phyloP scores from a whole-genome alignment of 371 early-diverging fungal genomes.

The Actinomucor elegans region DNA sequence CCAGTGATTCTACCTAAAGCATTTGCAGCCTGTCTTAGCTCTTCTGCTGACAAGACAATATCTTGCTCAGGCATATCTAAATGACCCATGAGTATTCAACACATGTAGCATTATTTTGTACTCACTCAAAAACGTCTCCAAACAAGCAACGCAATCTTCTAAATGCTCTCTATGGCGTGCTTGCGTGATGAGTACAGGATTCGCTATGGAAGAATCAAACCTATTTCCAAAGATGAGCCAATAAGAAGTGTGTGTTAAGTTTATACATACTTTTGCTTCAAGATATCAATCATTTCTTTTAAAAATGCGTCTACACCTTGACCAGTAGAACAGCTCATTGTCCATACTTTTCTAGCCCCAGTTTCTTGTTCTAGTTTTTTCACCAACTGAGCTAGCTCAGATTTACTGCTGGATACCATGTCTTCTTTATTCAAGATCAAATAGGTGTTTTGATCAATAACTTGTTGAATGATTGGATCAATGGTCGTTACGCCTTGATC shows the following conservation, averaged over 20 bases:
- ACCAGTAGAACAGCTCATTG: slow-evolving; percentile 66
- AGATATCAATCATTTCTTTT: slow-evolving; percentile 46
- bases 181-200: slow-evolving; percentile 63
- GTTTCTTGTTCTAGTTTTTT: slow-evolving; percentile 11
- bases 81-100: background rate
- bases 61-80: slow-evolving; percentile 40
- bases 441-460: slow-evolving; percentile 58
- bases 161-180: slow-evolving; percentile 74
- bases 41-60: slow-evolving; percentile 78
- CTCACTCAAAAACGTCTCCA: slow-evolving; percentile 59
- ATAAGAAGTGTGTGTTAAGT: too few species aligned
- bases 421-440: slow-evolving; percentile 74
- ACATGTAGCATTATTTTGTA: background rate
- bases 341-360: slow-evolving; percentile 36
- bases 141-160: slow-evolving; percentile 52
- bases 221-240: too few species aligned
- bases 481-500: slow-evolving; percentile 19
- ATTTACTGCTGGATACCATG: slow-evolving; percentile 10
- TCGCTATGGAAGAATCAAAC: slow-evolving; percentile 49
- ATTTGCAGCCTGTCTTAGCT: slow-evolving; percentile 70
- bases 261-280: slow-evolving; percentile 49
- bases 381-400: background rate
- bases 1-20: slow-evolving; percentile 79
- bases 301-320: slow-evolving; percentile 60
- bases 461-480: slow-evolving; percentile 44